Conservation (phyloP, 106 monocot species). For the Acanthochlamys bracteata region DNA sequence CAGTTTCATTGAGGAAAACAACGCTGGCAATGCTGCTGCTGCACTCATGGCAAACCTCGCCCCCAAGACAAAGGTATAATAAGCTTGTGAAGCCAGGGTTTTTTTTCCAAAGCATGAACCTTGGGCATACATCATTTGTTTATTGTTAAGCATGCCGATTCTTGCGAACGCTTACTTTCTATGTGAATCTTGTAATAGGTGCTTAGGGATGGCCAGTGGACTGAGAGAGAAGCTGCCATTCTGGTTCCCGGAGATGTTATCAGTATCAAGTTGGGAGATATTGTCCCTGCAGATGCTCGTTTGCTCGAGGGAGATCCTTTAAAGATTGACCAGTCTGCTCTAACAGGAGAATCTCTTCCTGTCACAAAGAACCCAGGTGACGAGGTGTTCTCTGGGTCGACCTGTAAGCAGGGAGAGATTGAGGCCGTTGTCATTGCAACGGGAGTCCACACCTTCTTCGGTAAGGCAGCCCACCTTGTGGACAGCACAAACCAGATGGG, state of each 20-base stretch:
- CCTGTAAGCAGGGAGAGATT: conserved; percentile 96
- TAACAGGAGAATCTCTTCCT: conserved; percentile 92
- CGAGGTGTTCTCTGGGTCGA: conserved; percentile 93
- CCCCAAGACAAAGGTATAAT: conserved; percentile 80
- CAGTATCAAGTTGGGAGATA: conserved; percentile 97
- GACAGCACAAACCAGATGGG: conserved; percentile 97
- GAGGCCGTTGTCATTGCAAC: conserved; percentile 98
- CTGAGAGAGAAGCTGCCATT: conserved; percentile 82
- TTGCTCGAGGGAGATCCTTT: conserved; percentile 91
- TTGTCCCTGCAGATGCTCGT: conserved; percentile 94
- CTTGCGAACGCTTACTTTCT: neutral
- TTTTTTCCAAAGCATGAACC: no score
- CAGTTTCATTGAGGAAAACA: conserved; percentile 97
- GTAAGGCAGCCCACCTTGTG: conserved; percentile 95
- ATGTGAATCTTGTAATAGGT: conserved; percentile 30
- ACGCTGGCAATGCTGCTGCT: conserved; percentile 94
- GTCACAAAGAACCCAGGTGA: conserved; percentile 81
- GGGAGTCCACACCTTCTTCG: conserved; percentile 98
- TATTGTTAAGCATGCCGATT: no score
- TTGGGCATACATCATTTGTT: no score
- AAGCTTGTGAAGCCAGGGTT: no score
- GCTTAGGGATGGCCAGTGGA: conserved; percentile 80
- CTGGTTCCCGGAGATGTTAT: conserved; percentile 93
- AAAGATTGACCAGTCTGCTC: conserved; percentile 90
- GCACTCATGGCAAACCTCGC: conserved; percentile 96